A percentile compares a stretch with the other conserved stretches of the same genome.
Evolutionary conservation across 495 filamentous ascomycete genomes (phyloP).

Genomic region (Penicillium tannophilum): DNA sequence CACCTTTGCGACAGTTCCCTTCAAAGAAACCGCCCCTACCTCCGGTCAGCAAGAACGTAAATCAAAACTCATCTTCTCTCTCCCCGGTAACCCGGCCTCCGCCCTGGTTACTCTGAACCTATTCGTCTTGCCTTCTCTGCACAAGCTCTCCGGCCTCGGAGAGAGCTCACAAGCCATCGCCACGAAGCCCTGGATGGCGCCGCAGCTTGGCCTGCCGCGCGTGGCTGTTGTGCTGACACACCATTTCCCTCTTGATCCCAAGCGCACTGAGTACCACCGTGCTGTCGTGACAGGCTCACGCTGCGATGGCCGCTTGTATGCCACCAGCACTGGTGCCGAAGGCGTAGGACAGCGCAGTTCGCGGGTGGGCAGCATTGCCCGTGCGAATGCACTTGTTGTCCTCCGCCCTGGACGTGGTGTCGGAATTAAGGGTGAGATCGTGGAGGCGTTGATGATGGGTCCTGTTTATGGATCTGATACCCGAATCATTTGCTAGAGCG

Average conservation of each 20-base stretch:
- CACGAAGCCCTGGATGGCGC: conserved; percentile 25
- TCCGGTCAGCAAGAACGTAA: conserved; percentile 54
- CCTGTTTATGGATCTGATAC: conserved; percentile 32
- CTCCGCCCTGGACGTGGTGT: conserved; percentile 61
- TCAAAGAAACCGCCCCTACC: conserved; percentile 39
- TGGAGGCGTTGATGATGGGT: conserved; percentile 68
- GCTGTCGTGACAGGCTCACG: conserved; percentile 62
- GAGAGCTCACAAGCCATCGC: conserved; percentile 30
- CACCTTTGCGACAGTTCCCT: conserved; percentile 88
- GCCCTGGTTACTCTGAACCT: conserved; percentile 92
- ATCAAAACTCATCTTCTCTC: conserved; percentile 77
- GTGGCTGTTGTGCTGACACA: conserved; percentile 73
- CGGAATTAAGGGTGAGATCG: conserved; percentile 53
- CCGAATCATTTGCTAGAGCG: conserved; percentile 25
- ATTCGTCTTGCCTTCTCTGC: conserved; percentile 87
- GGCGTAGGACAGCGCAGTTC: conserved; percentile 76
- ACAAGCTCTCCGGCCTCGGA: conserved; percentile 59
- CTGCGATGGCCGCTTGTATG: conserved; percentile 69
- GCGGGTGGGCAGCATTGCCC: conserved; percentile 80
- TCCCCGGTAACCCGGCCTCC: conserved; percentile 93
- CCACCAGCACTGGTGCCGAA: conserved; percentile 76
- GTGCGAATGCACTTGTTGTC: conserved; percentile 83
- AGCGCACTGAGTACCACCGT: conserved; percentile 86
- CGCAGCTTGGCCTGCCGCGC: conserved; percentile 64
- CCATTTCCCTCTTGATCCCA: conserved; percentile 68